phyloP scores from a whole-genome alignment of 106 monocot genomes.

The Dendrobium catenatum region DNA sequence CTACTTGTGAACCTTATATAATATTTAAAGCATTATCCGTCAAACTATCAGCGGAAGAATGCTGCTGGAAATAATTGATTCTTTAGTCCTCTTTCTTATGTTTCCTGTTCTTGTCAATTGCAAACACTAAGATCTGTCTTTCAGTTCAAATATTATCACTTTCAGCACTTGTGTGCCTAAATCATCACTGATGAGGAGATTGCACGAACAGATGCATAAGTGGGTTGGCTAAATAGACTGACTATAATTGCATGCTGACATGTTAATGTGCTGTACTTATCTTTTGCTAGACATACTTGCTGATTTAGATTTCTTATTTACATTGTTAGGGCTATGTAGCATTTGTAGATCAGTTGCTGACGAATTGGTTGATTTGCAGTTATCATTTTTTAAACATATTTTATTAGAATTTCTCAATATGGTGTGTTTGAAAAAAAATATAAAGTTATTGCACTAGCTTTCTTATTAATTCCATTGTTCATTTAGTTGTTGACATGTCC shows the following conservation, averaged over 20 bases:
- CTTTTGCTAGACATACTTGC: neutral
- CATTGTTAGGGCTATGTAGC: neutral
- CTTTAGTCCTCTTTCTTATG: neutral
- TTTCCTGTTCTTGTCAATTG: neutral
- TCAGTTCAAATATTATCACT: neutral
- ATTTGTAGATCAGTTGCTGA: neutral
- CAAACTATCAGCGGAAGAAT: neutral
- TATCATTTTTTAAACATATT: neutral
- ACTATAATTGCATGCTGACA: neutral
- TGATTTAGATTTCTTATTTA: neutral
- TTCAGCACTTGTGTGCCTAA: neutral
- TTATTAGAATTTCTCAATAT: neutral
- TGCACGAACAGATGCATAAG: neutral
- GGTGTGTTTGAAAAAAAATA: neutral
- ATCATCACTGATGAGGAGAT: neutral
- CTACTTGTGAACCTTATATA: neutral
- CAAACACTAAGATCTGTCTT: neutral
- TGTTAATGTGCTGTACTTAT: neutral
- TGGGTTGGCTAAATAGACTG: neutral
- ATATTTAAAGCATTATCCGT: neutral
- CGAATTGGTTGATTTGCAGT: neutral
- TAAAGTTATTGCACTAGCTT: neutral
- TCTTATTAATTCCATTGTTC: neutral
- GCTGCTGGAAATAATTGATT: neutral
- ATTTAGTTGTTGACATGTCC: conserved; percentile 16